These are phyloP conservation scores for Chernovozyma sophiae-reginae DNA, from an alignment of 1,139 yeast species.

Conservation along the genomic window DNA sequence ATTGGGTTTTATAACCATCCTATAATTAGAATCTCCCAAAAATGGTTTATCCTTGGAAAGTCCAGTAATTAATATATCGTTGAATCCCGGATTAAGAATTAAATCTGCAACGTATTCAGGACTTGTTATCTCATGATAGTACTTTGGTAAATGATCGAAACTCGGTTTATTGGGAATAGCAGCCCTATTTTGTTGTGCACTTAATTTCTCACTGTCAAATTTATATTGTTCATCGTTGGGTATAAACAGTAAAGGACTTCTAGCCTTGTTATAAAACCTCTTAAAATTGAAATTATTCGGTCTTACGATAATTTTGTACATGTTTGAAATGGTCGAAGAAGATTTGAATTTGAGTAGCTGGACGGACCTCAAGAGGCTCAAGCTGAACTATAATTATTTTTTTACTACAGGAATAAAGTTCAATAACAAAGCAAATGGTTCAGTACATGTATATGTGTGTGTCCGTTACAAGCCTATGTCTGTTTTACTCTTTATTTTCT, in stretches of 20 bases:
- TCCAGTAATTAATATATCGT: conserved; percentile 28
- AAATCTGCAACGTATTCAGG: conserved; percentile 37
- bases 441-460: too few species aligned
- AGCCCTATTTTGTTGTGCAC: conserved; percentile 27
- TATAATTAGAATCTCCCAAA: conserved; percentile 23
- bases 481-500: too few species aligned
- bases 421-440: too few species aligned
- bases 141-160: conserved; percentile 14
- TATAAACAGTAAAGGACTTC: conserved; percentile 21
- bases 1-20: conserved; percentile 17
- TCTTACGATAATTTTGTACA: neutral
- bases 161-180: conserved; percentile 33
- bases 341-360: too few species aligned
- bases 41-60: conserved; percentile 27
- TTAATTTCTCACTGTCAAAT: conserved; percentile 31
- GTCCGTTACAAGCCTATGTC: too few species aligned
- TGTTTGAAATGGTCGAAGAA: too few species aligned
- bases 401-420: too few species aligned
- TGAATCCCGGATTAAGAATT: conserved; percentile 21
- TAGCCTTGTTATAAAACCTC: neutral
- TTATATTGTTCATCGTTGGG: conserved; percentile 29
- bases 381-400: too few species aligned
- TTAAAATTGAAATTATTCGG: neutral
- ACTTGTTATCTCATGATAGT: conserved; percentile 28
- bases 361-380: too few species aligned